Base-by-base conservation (phyloP, 805 yeast genomes). In the Lipomyces kockii region DNA sequence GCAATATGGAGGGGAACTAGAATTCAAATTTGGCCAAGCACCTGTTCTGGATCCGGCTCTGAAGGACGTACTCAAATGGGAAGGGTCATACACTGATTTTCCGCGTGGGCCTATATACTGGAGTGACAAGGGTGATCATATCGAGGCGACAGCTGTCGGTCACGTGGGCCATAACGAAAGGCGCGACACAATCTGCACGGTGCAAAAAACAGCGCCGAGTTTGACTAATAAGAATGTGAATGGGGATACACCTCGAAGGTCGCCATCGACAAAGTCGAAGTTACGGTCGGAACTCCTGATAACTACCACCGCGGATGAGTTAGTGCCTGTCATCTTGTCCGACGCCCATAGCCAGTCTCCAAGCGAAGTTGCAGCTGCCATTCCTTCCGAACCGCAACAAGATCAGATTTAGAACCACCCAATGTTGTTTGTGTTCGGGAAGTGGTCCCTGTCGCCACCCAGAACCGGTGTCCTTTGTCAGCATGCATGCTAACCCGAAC, bases 51-150 rank as follows among this genome's bases (percentile, higher is more conserved):
- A 52, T 20, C 55, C 34, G 34, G 55, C 34, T 11, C 11, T 22
- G 34, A 25, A 52, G 55, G 22, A 25, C 22, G 32, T 22, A 6
- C 55, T 52, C 34, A 22, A 25, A 8, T 52, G 55, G 55, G 55
- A 25, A 20, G 55, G 55, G 55, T 22, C 55, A 22, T 52, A 52
- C 34, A 29, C n/a, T 3, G 55, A 52, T 52, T 52, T 52, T 29
- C 55, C 55, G 7, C 34, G 9, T 52, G 55, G 55, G 34, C 55
- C 55, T 25, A 52, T 52, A 52, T 52, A 52, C 55, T 52, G 55
- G 55, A 52, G 5, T 1, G 55, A 52, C 55, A 25, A 52, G n/a
- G 55, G 55, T 25, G 55, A 52, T 9, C 34, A 52, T 22, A 52
- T 52, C 2, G 55, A 52, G 34, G 55, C 55, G 5, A 25, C n/a